These are phyloP conservation scores for Xylaria arbuscula DNA, from an alignment of 2,329 filamentous ascomycete genomes.

Conservation along the genomic window DNA sequence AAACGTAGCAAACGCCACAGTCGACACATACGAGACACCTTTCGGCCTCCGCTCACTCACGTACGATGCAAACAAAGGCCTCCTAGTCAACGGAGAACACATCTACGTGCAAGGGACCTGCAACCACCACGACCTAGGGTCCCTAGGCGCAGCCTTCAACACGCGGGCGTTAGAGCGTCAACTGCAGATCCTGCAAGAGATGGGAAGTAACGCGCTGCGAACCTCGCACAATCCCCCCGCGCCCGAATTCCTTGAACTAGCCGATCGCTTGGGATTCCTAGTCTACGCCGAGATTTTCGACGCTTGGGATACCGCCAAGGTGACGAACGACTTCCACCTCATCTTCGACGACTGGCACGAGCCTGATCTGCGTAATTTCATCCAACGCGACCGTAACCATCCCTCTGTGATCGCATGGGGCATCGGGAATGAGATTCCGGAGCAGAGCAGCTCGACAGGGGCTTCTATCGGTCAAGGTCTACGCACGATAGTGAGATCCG, in stretches of 20 bases:
- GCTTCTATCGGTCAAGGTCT: conserved; percentile 50
- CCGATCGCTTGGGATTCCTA: conserved; percentile 62
- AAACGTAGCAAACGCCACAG: conserved; percentile 36
- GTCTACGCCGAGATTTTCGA: conserved; percentile 67
- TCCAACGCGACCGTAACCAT: conserved; percentile 67
- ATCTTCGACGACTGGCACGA: conserved; percentile 66
- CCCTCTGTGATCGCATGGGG: conserved; percentile 65
- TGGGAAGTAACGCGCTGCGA: conserved; percentile 62
- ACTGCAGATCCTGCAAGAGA: conserved; percentile 60
- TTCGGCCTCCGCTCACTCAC: conserved; percentile 62
- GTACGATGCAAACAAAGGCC: conserved; percentile 55
- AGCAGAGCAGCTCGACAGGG: conserved; percentile 52
- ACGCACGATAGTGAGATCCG: conserved; percentile 56
- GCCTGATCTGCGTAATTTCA: conserved; percentile 61
- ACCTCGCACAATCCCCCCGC: conserved; percentile 66
- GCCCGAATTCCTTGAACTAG: conserved; percentile 60
- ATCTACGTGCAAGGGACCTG: conserved; percentile 60
- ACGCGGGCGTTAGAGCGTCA: conserved; percentile 60
- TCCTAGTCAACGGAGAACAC: conserved; percentile 59
- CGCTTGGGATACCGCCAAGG: conserved; percentile 60
- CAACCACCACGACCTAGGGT: conserved; percentile 64
- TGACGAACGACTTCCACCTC: conserved; percentile 60
- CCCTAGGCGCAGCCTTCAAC: conserved; percentile 63
- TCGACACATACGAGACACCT: conserved; percentile 61
- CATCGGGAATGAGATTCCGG: conserved; percentile 64